phyloP scores from a whole-genome alignment of 192 early-diverging fungal genomes.

The Haplosporangium gracile region DNA sequence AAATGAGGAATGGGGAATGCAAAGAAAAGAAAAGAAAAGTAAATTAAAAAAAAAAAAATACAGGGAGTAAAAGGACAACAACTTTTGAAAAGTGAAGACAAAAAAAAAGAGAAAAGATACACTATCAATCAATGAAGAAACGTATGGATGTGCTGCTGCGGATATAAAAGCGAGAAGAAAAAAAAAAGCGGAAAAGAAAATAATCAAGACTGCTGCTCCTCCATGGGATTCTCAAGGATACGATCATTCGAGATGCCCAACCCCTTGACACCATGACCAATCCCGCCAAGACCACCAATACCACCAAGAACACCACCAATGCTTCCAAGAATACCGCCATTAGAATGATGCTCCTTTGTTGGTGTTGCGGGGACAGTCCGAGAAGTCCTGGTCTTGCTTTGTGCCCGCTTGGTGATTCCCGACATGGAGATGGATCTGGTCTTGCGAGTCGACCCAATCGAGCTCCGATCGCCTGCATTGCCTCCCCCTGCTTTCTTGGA shows the following conservation, averaged over 20 bases:
- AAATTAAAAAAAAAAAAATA: not conserved
- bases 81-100: not conserved
- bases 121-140: not conserved
- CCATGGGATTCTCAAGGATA: constrained; percentile 30
- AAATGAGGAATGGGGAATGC: too few relatives aligned
- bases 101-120: not conserved
- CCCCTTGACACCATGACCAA: constrained; percentile 17
- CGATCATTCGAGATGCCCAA: constrained; percentile 38
- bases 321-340: not conserved
- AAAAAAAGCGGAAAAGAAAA: not conserved
- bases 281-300: not conserved
- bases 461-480: constrained; percentile 15
- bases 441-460: constrained; percentile 41
- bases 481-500: constrained; percentile 8
- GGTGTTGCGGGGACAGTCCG: constrained; percentile 34
- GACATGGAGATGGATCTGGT: constrained; percentile 48
- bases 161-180: constrained; percentile 11
- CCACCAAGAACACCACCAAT: not conserved
- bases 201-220: constrained; percentile 24
- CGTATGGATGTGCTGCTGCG: not conserved
- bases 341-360: constrained; percentile 18
- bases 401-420: constrained; percentile 35
- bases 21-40: too few relatives aligned
- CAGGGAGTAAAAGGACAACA: not conserved
- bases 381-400: constrained; percentile 34